Conservation (phyloP, 192 early-diverging fungal species). For the Entophlyctis luteolus region DNA sequence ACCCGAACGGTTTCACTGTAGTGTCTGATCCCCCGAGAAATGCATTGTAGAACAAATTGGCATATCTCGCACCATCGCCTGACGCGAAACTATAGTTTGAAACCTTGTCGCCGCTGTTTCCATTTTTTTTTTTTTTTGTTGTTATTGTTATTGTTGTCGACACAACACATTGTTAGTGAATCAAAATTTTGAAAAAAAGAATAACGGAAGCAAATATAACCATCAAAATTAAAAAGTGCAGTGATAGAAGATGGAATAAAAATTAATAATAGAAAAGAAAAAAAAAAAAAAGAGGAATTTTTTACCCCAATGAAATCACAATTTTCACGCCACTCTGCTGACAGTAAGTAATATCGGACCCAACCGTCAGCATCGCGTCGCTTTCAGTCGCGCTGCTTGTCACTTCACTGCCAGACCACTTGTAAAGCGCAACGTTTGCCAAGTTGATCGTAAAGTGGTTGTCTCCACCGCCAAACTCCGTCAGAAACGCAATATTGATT, state of each 20-base stretch:
- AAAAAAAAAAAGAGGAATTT: no score
- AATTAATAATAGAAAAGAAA: no score
- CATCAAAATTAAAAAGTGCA: no score
- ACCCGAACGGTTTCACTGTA: conserved; percentile 24
- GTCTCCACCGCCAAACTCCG: conserved; percentile 30
- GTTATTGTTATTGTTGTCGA: no score
- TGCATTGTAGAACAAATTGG: conserved; percentile 28
- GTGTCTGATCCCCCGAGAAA: conserved; percentile 29
- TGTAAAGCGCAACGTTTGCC: not conserved
- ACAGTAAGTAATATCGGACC: conserved; percentile 20
- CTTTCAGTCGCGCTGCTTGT: conserved; percentile 15
- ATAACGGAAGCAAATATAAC: no score
- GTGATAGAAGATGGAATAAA: no score
- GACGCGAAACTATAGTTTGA: conserved; percentile 27
- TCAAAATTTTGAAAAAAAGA: no score
- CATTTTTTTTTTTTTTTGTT: no score
- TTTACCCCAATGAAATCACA: conserved; percentile 27
- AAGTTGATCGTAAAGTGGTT: conserved; percentile 35
- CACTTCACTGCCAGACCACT: conserved; percentile 16
- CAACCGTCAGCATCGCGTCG: conserved; percentile 15
- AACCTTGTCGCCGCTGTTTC: conserved; percentile 29
- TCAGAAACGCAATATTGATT: conserved; percentile 31
- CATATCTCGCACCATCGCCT: conserved; percentile 24
- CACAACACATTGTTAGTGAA: no score
- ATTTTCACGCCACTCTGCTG: conserved; percentile 25